Conservation (phyloP, 1,284 basidiomycete genomes). For the Porodaedalea pini region DNA sequence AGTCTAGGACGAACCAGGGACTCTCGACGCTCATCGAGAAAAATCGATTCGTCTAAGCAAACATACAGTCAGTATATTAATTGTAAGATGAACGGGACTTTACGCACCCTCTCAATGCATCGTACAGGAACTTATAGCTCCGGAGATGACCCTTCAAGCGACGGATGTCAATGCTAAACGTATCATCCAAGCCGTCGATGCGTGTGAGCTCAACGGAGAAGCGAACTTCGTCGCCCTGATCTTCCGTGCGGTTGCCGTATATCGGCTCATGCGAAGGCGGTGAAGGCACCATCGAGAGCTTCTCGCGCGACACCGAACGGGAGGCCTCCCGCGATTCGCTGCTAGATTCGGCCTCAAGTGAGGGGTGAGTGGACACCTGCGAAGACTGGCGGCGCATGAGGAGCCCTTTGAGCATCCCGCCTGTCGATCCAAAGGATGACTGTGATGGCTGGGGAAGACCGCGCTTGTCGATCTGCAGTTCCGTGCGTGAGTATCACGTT, state of each 20-base stretch:
- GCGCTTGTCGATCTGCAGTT: slow-evolving; percentile 70
- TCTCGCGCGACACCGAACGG: slow-evolving; percentile 28
- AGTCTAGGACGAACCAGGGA: no score
- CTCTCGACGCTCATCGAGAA: slow-evolving; percentile 37
- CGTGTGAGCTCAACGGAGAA: slow-evolving; percentile 90
- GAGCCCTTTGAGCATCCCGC: slow-evolving; percentile 79
- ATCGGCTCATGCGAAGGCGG: slow-evolving; percentile 46
- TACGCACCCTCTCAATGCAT: slow-evolving; percentile 82
- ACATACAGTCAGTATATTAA: slow-evolving; percentile 10
- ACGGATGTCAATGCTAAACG: slow-evolving; percentile 86
- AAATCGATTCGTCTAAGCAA: slow-evolving; percentile 42
- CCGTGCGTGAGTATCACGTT: slow-evolving; percentile 10
- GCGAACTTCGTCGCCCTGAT: slow-evolving; percentile 89
- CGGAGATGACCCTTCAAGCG: slow-evolving; percentile 88
- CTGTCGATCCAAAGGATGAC: slow-evolving; percentile 57
- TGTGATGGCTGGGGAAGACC: slow-evolving; percentile 77
- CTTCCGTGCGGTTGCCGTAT: slow-evolving; percentile 75
- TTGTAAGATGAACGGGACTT: slow-evolving; percentile 4
- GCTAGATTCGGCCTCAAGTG: slow-evolving; percentile 42
- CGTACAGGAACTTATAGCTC: slow-evolving; percentile 93
- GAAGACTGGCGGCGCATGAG: slow-evolving; percentile 86
- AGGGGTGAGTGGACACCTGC: slow-evolving; percentile 52
- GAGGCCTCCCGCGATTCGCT: slow-evolving; percentile 19
- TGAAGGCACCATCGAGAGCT: slow-evolving; percentile 30
- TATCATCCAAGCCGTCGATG: slow-evolving; percentile 82